These are phyloP conservation scores for Xylariaceae sp. DNA, from an alignment of 2,329 filamentous ascomycete genomes.

Conservation along the genomic window DNA sequence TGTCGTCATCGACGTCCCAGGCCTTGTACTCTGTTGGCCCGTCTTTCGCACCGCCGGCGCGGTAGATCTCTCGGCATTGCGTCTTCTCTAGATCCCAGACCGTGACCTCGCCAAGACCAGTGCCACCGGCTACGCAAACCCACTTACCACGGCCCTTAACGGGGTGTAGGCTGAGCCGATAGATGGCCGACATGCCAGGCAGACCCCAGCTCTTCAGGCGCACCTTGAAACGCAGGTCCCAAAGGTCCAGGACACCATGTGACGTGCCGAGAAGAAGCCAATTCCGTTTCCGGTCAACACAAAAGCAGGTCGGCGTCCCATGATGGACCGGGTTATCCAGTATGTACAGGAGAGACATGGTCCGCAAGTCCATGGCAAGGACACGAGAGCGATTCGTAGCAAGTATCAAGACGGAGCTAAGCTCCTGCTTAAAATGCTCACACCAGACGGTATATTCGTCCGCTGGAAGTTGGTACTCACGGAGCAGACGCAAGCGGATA, in stretches of 20 bases:
- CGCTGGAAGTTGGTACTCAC: conserved; percentile 70
- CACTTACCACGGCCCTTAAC: conserved; percentile 72
- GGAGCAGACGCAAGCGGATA: conserved; percentile 67
- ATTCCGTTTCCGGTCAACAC: conserved; percentile 75
- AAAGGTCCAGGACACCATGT: conserved; percentile 86
- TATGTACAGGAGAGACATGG: conserved; percentile 74
- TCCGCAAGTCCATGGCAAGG: conserved; percentile 77
- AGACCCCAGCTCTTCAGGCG: conserved; percentile 85
- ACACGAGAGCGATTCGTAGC: conserved; percentile 83
- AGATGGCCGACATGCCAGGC: conserved; percentile 71
- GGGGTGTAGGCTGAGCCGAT: conserved; percentile 73
- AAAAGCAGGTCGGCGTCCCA: conserved; percentile 86
- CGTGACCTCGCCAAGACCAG: conserved; percentile 79
- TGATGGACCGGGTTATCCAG: conserved; percentile 87
- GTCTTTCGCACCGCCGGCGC: conserved; percentile 58
- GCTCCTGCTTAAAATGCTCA: conserved; percentile 82
- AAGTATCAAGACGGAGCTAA: conserved; percentile 73
- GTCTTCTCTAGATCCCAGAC: conserved; percentile 94
- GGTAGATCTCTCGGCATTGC: conserved; percentile 82
- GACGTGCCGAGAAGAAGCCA: conserved; percentile 91
- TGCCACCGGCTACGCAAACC: conserved; percentile 85
- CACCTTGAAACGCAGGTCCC: conserved; percentile 93
- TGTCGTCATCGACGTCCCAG: conserved; percentile 86
- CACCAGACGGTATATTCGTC: conserved; percentile 82
- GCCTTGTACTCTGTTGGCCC: conserved; percentile 66